A percentile compares a stretch with the other conserved stretches of the same genome.
These are phyloP conservation scores for Nemania sp. DNA, from an alignment of 2,329 filamentous ascomycete genomes.

Conservation along the genomic window DNA sequence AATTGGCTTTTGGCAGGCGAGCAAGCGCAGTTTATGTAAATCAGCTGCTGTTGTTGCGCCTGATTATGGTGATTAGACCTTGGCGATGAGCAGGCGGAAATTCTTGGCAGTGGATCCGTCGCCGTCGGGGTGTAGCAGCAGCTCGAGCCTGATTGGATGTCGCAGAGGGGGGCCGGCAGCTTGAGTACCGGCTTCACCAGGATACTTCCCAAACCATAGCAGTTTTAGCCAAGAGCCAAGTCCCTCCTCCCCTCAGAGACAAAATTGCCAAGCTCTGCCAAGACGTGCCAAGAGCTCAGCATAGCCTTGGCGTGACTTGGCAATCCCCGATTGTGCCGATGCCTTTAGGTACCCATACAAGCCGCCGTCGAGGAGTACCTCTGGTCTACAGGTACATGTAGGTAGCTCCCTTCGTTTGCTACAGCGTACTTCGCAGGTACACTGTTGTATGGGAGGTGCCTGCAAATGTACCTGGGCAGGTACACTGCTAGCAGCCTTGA, in stretches of 20 bases:
- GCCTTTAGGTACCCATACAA: conserved; percentile 3
- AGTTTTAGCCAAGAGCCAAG: conserved; percentile 20
- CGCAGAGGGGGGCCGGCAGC: conserved; percentile 31
- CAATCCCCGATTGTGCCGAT: conserved; percentile 34
- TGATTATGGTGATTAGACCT: conserved; percentile 41
- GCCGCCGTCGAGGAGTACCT: no score
- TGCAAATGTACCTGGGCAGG: no score
- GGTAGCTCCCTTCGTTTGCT: neutral
- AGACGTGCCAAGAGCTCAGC: conserved; percentile 33
- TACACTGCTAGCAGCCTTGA: no score
- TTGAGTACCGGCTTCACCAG: conserved; percentile 28
- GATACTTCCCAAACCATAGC: conserved; percentile 26
- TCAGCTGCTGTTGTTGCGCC: conserved; percentile 36
- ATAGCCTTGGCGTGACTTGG: conserved; percentile 35
- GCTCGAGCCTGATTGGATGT: conserved; percentile 32
- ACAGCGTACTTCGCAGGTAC: no score
- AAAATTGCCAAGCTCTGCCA: conserved; percentile 39
- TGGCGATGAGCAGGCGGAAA: conserved; percentile 42
- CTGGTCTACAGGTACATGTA: neutral
- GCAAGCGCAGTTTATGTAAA: conserved; percentile 40
- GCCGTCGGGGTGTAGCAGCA: conserved; percentile 36
- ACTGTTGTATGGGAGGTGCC: neutral
- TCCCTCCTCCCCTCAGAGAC: conserved; percentile 32
- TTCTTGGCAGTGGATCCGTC: conserved; percentile 40
- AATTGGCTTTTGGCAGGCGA: conserved; percentile 30